Conservation (phyloP, 2,329 filamentous ascomycete species). For the Aspergillus puulaauensis region DNA sequence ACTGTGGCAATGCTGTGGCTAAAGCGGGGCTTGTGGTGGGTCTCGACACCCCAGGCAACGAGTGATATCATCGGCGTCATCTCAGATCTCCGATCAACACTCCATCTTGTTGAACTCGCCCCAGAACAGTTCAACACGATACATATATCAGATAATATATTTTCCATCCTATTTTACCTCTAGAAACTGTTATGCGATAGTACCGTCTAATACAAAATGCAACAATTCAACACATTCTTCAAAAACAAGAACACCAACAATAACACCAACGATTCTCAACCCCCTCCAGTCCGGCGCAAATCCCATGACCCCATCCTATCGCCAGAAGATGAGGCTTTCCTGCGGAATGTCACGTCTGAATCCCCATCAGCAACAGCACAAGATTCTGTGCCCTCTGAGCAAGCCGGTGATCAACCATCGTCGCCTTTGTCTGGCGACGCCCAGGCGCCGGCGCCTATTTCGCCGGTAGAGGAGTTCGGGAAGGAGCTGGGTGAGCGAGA, state of each 20-base stretch:
- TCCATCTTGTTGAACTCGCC: not conserved
- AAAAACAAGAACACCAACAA: slow-evolving; percentile 32
- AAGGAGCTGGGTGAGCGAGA: slow-evolving; percentile 32
- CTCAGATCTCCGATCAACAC: not conserved
- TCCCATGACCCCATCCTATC: slow-evolving; percentile 51
- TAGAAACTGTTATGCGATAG: not conserved
- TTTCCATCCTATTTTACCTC: not conserved
- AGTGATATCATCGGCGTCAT: slow-evolving; percentile 1
- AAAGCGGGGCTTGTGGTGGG: not conserved
- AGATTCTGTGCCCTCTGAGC: not conserved
- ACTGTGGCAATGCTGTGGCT: slow-evolving; percentile 1
- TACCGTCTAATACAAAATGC: slow-evolving; percentile 26
- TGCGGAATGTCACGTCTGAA: slow-evolving; percentile 51
- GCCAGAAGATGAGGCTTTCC: slow-evolving; percentile 61
- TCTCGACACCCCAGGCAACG: not conserved
- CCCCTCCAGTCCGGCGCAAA: slow-evolving; percentile 30
- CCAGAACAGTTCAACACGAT: not conserved
- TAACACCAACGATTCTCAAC: slow-evolving; percentile 6
- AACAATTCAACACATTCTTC: slow-evolving; percentile 47
- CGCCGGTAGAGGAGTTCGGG: slow-evolving; percentile 46
- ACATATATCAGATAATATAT: not conserved
- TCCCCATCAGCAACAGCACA: slow-evolving; percentile 28
- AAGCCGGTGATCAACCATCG: slow-evolving; percentile 23
- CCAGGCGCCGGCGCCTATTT: slow-evolving; percentile 51
- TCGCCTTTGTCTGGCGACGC: slow-evolving; percentile 29